Evolutionary conservation across 2,329 filamentous ascomycete species (phyloP), one percentile per base, ranked within the genome.

Genomic region (Harringtonia aguacate): DNA sequence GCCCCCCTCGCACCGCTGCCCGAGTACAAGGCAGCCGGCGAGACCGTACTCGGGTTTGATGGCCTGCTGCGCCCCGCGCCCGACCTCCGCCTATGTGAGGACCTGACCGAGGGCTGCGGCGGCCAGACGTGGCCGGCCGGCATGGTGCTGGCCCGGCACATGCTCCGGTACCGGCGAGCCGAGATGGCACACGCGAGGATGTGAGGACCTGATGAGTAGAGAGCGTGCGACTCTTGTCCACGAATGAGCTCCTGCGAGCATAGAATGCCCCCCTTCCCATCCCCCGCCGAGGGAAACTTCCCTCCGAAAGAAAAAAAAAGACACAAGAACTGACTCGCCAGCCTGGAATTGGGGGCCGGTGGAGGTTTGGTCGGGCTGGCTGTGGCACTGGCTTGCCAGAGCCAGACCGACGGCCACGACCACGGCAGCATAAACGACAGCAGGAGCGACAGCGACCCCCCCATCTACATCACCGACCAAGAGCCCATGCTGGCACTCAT

Each of bases 101-200:
- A 97, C 62, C 73, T 95, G 39, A 78, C 77, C 46, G 78, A 85
- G 50, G 92, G 92, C 48, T 97, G 92, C 61, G 92, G 92, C 39
- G 92, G 92, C 3, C 86, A 94, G 63, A 73, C 94, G 12, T 97
- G 92, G 92, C 90, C 89, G 4, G 90, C 90, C 1, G 92, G 92
- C 12, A 84, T 94, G 79, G 77, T 92, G 15, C 70, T 98, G 43
- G 77, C 84, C 18, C 86, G 83, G 62, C 94, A 97, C 59, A 75
- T 97, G 73, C 70, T 97, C 47, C 76, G 81, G 42, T 81, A 81
- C 57, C 84, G 86, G 54, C 68, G 67, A 49, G 65, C 74, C n/a
- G 67, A 76, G 52, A 61, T 94, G 50, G 63, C 62, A 46, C 68
- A 75, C 46, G 81, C 84, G 51, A 75, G 77, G 62, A 87, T 94